Conservation (phyloP, 2,329 filamentous ascomycete genomes). For the Botrytis pseudocinerea region DNA sequence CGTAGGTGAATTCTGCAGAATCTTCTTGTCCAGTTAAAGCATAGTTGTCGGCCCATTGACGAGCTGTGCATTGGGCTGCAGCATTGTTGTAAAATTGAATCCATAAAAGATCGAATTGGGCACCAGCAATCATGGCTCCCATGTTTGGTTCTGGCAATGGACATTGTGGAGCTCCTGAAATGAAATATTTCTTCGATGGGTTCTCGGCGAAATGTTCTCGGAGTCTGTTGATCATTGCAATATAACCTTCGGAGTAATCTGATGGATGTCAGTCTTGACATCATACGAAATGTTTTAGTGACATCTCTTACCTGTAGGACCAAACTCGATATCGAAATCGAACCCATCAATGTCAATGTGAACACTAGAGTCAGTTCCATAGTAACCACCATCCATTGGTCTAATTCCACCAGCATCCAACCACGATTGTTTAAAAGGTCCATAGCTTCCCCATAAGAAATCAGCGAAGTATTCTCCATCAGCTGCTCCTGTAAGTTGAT, state of each 20-base stretch:
- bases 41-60: conserved; percentile 28
- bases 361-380: conserved; percentile 21
- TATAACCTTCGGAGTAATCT: conserved; percentile 37
- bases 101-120: conserved; percentile 39
- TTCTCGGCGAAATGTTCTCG: conserved; percentile 33
- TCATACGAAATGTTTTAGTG: not conserved
- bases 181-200: conserved; percentile 37
- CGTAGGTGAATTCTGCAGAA: conserved; percentile 32
- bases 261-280: conserved; percentile 22
- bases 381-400: conserved; percentile 35
- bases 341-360: conserved; percentile 41
- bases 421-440: conserved; percentile 42
- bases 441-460: conserved; percentile 47
- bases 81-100: conserved; percentile 42
- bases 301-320: conserved; percentile 28
- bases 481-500: conserved; percentile 43
- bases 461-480: conserved; percentile 43
- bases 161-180: conserved; percentile 41
- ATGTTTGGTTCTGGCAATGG: conserved; percentile 39
- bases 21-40: not conserved
- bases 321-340: conserved; percentile 41
- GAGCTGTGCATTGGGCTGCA: conserved; percentile 33
- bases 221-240: conserved; percentile 37
- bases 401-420: conserved; percentile 37
- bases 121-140: conserved; percentile 34